phyloP scores from a whole-genome alignment of 1,139 yeast genomes.

The Yamadazyma sp. region DNA sequence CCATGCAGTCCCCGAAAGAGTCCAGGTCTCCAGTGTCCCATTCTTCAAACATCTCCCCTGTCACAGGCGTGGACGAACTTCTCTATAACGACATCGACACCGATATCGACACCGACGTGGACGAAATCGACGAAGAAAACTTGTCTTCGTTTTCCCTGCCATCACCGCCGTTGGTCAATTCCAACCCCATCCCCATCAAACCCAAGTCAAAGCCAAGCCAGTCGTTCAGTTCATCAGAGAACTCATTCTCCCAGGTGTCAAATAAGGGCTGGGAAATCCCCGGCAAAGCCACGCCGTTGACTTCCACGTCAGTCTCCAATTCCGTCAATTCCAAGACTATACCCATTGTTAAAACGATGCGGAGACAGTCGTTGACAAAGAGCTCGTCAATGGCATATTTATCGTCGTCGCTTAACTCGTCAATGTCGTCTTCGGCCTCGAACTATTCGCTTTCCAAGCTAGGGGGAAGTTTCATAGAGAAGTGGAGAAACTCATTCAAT shows the following conservation, averaged over 20 bases:
- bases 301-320: conserved; percentile 21
- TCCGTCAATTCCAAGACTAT: conserved; percentile 20
- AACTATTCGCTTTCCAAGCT: conserved; percentile 40
- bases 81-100: conserved; percentile 5
- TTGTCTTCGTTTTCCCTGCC: conserved; percentile 9
- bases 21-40: conserved; percentile 3
- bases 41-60: background rate
- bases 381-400: conserved; percentile 44
- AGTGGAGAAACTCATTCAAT: conserved; percentile 40
- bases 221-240: conserved; percentile 27
- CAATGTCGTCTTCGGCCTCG: conserved; percentile 36
- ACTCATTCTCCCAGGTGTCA: conserved; percentile 30
- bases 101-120: conserved; percentile 13
- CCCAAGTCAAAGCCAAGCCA: conserved; percentile 16
- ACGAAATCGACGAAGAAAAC: conserved; percentile 10
- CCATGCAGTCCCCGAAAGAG: no score
- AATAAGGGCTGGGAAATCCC: conserved; percentile 48
- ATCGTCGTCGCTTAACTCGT: conserved; percentile 41
- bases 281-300: conserved; percentile 29
- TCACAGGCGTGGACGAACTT: background rate
- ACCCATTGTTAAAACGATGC: conserved; percentile 10
- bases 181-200: conserved; percentile 31
- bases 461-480: conserved; percentile 50
- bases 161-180: conserved; percentile 5
- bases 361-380: conserved; percentile 27